These are phyloP conservation scores for Brassica incana DNA, from an alignment of 345 rosid species.

Conservation along the genomic window DNA sequence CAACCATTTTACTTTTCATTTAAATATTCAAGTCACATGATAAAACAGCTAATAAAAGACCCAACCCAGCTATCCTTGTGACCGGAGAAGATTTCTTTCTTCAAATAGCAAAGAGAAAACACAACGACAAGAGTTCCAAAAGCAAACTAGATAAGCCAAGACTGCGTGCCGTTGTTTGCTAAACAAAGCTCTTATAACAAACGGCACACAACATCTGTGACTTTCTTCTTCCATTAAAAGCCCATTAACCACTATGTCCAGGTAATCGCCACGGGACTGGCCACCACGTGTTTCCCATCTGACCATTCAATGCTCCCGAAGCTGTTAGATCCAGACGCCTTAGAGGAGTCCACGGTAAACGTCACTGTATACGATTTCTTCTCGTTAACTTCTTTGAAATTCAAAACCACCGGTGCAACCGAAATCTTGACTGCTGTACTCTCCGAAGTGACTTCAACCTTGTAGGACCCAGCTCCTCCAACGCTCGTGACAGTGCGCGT, in stretches of 20 bases:
- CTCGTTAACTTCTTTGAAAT: constrained; percentile 57
- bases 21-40: constrained; percentile 13
- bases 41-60: constrained; percentile 16
- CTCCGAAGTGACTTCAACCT: constrained; percentile 46
- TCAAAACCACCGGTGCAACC: constrained; percentile 61
- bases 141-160: constrained; percentile 13
- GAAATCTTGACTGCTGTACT: constrained; percentile 52
- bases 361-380: constrained; percentile 71
- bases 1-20: not conserved
- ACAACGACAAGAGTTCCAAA: constrained; percentile 3
- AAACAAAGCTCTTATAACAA: constrained; percentile 17
- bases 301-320: constrained; percentile 75
- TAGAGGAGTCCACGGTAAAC: constrained; percentile 48
- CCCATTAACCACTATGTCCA: constrained; percentile 57
- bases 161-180: constrained; percentile 33
- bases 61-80: constrained; percentile 4
- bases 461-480: constrained; percentile 61
- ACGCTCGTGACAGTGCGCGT: constrained; percentile 75
- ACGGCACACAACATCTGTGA: constrained; percentile 21
- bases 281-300: constrained; percentile 69
- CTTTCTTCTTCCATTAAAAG: not conserved
- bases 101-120: constrained; percentile 1
- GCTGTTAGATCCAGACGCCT: constrained; percentile 43
- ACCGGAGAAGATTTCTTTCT: constrained; percentile 13
- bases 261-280: constrained; percentile 79